Base-by-base conservation (phyloP, 345 rosid genomes). In the Anastatica hierochuntica region DNA sequence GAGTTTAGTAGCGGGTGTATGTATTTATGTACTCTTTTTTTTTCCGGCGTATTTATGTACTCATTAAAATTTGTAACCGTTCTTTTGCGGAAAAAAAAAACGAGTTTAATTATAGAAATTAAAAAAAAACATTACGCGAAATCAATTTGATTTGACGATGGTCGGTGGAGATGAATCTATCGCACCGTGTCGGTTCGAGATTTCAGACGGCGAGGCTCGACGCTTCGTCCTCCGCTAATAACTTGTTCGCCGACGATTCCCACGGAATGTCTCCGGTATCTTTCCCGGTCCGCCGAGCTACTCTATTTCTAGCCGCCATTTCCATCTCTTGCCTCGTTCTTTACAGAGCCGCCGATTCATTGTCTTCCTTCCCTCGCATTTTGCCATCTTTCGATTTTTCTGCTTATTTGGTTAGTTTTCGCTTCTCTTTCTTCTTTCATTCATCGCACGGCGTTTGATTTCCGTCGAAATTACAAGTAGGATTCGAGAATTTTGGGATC, bases 301-400 rank as follows among this genome's bases (percentile, higher is more conserved):
- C 62, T 4, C n/a, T 69, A 4, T 16, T 67, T 53, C 19, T 72
- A 4, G 48, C 47, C 34, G 18, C 58, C 46, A 3, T 73, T 23
- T 49, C 62, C 30, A n/a, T 67, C 26, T 66, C 57, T 8, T 49
- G 41, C 50, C 55, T 76, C 60, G 37, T 76, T 27, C 55, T 78
- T 48, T 68, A 29, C 58, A 48, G 60, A 19, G 56, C 44, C 30
- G 26, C 46, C 7, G 67, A 52, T 57, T 79, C 72, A n/a, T 2
- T 21, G 5, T 21, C 12, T 58, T 63, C 20, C 23, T 10, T 56
- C 70, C 24, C 73, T 54, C 62, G 49, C 57, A 49, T 41, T 42
- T 42, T 44, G 11, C 59, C 58, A 0, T 43, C 57, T 0, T 33
- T 9, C n/a, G 36, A 31, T 31, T 31, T n/a, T n/a, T 31, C n/a